phyloP scores from a whole-genome alignment of 108 stramenopile genomes.

The Nannochloropsis granulata region DNA sequence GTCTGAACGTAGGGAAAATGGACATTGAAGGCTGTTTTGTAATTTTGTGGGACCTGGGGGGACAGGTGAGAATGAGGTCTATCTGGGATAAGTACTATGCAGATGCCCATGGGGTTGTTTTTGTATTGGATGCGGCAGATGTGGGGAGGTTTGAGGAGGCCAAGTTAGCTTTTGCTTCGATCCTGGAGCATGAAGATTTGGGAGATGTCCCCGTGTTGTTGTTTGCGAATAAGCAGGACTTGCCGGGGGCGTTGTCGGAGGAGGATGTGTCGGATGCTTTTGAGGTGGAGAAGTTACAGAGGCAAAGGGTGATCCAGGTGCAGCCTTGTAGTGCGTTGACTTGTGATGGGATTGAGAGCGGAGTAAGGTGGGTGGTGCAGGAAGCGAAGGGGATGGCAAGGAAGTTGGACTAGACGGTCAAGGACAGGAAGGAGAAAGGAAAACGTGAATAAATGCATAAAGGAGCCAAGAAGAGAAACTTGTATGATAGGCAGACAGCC shows the following conservation, averaged over 20 bases:
- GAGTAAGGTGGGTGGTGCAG: slow-evolving; percentile 21
- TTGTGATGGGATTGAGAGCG: slow-evolving; percentile 18
- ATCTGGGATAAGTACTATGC: slow-evolving; percentile 47
- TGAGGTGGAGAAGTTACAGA: slow-evolving; percentile 14
- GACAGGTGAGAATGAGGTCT: slow-evolving; percentile 33
- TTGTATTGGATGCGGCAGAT: slow-evolving; percentile 44
- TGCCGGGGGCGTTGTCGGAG: slow-evolving; percentile 26
- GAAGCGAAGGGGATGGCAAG: slow-evolving; percentile 20
- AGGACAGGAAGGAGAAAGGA: too few relatives aligned
- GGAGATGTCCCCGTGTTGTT: slow-evolving; percentile 36
- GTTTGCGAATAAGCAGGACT: slow-evolving; percentile 43
- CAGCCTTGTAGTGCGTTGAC: slow-evolving; percentile 24
- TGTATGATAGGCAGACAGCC: too few relatives aligned
- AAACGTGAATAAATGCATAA: too few relatives aligned
- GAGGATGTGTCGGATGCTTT: slow-evolving; percentile 35
- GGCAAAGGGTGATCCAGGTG: slow-evolving; percentile 11
- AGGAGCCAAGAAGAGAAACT: too few relatives aligned
- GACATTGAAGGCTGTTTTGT: slow-evolving; percentile 31
- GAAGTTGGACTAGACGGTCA: background rate
- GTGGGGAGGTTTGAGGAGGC: slow-evolving; percentile 41
- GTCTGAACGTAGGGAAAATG: slow-evolving; percentile 41
- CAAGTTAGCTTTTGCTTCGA: slow-evolving; percentile 28
- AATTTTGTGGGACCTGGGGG: slow-evolving; percentile 46
- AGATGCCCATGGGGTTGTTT: slow-evolving; percentile 41
- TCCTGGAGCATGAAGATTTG: slow-evolving; percentile 39